Conservation (phyloP, 169 alveolate genomes). For the Plasmodium yoelii region DNA sequence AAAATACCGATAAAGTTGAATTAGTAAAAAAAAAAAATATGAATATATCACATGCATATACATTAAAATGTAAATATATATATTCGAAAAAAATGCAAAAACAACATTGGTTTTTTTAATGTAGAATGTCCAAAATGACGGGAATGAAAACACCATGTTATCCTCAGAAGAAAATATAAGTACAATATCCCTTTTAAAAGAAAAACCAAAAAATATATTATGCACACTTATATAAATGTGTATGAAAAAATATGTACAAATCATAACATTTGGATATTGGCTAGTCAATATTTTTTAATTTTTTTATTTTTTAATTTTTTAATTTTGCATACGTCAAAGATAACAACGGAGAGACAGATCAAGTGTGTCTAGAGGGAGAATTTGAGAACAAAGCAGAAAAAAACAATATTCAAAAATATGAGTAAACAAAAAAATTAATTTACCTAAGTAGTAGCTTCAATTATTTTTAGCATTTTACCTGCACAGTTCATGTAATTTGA, state of each 20-base stretch:
- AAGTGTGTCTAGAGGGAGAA: slow-evolving; percentile 36
- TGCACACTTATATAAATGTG: background rate
- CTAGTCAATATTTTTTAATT: background rate
- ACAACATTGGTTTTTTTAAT: background rate
- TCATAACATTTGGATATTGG: slow-evolving; percentile 15
- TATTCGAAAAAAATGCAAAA: background rate
- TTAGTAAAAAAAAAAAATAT: slow-evolving; percentile 1
- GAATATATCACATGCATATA: background rate
- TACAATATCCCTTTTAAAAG: background rate
- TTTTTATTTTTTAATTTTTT: background rate
- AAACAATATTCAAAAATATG: slow-evolving; percentile 30
- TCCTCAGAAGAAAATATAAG: slow-evolving; percentile 33
- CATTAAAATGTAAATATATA: background rate
- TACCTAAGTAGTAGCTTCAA: no score
- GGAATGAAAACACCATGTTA: background rate
- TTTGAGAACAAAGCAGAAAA: slow-evolving; percentile 17
- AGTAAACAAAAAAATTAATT: slow-evolving; percentile 6
- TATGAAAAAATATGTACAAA: slow-evolving; percentile 1
- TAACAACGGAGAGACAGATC: no score
- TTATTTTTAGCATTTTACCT: no score
- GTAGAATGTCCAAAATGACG: slow-evolving; percentile 9
- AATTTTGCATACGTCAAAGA: no score
- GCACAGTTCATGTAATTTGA: no score
- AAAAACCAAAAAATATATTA: background rate
- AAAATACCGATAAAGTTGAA: background rate